These are phyloP conservation scores for Cyphellophora attinorum DNA, from an alignment of 2,329 filamentous ascomycete genomes.

Conservation along the genomic window DNA sequence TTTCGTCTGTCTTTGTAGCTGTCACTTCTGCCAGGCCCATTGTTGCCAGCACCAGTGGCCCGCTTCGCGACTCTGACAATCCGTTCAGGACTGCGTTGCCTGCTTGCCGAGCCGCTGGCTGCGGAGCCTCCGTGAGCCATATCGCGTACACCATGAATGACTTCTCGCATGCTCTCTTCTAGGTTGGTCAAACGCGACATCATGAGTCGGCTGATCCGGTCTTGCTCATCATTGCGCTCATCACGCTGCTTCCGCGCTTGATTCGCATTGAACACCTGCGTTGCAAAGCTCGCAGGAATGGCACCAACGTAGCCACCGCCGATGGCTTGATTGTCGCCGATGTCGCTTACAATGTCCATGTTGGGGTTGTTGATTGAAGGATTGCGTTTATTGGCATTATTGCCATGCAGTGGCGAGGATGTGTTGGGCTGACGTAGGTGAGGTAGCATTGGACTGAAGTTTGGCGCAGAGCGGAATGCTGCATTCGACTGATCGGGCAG, in stretches of 20 bases:
- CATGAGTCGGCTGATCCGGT: conserved; percentile 70
- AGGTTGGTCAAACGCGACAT: conserved; percentile 85
- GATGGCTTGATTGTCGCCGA: conserved; percentile 53
- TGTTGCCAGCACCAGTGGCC: neutral
- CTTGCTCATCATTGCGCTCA: conserved; percentile 33
- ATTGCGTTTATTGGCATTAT: no score
- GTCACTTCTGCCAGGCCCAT: no score
- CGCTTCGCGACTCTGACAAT: neutral
- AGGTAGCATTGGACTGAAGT: no score
- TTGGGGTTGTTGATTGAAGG: no score
- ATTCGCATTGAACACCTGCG: conserved; percentile 65
- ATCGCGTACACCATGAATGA: conserved; percentile 70
- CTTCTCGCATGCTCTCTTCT: conserved; percentile 80
- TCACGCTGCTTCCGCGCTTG: conserved; percentile 35
- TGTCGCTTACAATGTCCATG: conserved; percentile 65
- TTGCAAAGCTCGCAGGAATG: conserved; percentile 68
- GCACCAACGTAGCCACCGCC: conserved; percentile 51
- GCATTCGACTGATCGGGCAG: conserved; percentile 38
- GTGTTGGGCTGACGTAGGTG: no score
- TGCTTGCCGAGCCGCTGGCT: neutral
- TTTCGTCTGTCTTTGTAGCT: no score
- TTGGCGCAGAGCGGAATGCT: conserved; percentile 45
- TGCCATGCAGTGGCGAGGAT: no score
- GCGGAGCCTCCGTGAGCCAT: conserved; percentile 20
- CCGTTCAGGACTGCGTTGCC: neutral